These are phyloP conservation scores for Pseudogymnoascus sp. DNA, from an alignment of 2,329 filamentous ascomycete genomes.

Conservation along the genomic window DNA sequence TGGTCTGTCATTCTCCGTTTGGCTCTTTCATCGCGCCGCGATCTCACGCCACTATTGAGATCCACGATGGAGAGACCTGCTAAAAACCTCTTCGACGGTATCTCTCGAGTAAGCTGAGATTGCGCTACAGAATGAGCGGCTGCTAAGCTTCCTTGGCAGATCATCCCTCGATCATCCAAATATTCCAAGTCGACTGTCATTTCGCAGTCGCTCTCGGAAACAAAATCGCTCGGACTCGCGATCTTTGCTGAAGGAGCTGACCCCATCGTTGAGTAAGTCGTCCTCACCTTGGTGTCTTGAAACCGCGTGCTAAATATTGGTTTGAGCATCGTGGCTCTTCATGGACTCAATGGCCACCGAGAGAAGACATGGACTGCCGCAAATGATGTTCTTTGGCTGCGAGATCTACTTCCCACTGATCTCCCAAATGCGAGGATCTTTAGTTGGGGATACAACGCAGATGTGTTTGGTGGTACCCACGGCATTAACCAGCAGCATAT, in stretches of 20 bases:
- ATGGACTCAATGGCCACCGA: slow-evolving; percentile 30
- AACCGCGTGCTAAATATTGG: slow-evolving; percentile 29
- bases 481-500: slow-evolving; percentile 28
- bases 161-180: background rate
- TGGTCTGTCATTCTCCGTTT: background rate
- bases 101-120: background rate
- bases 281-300: slow-evolving; percentile 28
- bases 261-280: slow-evolving; percentile 13
- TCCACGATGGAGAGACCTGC: background rate
- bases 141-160: background rate
- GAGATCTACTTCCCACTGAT: slow-evolving; percentile 27
- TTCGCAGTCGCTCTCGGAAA: background rate
- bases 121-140: background rate
- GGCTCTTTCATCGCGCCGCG: background rate
- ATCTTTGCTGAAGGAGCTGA: slow-evolving; percentile 11
- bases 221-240: background rate
- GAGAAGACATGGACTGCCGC: slow-evolving; percentile 27
- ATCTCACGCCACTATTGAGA: background rate
- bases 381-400: slow-evolving; percentile 27
- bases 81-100: background rate
- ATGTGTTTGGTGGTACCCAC: slow-evolving; percentile 16
- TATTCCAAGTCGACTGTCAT: background rate
- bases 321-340: slow-evolving; percentile 28
- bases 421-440: slow-evolving; percentile 34
- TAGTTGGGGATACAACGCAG: slow-evolving; percentile 33